Conservation (phyloP, 306 rosid species). For the Datisca glomerata region DNA sequence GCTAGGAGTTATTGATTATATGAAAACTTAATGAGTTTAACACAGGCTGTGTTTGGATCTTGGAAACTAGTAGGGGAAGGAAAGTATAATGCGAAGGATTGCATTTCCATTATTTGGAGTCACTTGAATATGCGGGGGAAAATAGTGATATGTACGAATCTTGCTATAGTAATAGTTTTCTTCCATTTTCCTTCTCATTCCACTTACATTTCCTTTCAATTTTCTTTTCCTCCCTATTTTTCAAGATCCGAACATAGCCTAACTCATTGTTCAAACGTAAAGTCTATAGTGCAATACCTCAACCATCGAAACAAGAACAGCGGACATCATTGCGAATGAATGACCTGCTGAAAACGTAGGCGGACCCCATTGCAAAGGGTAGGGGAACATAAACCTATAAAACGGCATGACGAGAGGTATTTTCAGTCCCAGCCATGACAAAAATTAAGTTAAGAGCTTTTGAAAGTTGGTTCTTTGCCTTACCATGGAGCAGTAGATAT, state of each 20-base stretch:
- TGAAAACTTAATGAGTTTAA: no score
- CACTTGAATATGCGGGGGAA: no score
- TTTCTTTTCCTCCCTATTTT: no score
- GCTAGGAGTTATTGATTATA: neutral
- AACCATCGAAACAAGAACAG: conserved; percentile 90
- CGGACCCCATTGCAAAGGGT: conserved; percentile 98
- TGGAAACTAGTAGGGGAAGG: no score
- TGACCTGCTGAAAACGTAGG: conserved; percentile 98
- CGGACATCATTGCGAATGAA: conserved; percentile 93
- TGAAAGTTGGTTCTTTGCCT: conserved; percentile 1
- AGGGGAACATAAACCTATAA: conserved; percentile 85
- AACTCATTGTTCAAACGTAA: conserved; percentile 1
- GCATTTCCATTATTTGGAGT: no score
- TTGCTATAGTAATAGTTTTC: no score
- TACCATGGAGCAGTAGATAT: conserved; percentile 92
- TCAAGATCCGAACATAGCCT: no score
- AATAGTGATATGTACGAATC: no score
- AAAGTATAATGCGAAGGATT: no score
- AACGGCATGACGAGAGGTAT: conserved; percentile 3
- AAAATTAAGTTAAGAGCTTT: neutral
- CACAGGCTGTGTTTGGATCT: no score
- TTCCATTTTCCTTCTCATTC: no score
- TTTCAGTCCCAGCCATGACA: conserved; percentile 9
- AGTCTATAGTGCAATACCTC: conserved; percentile 59
- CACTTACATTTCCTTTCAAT: no score